Evolutionary conservation across 2,329 filamentous ascomycete species (phyloP).

Genomic region (Lithohypha guttulata): DNA sequence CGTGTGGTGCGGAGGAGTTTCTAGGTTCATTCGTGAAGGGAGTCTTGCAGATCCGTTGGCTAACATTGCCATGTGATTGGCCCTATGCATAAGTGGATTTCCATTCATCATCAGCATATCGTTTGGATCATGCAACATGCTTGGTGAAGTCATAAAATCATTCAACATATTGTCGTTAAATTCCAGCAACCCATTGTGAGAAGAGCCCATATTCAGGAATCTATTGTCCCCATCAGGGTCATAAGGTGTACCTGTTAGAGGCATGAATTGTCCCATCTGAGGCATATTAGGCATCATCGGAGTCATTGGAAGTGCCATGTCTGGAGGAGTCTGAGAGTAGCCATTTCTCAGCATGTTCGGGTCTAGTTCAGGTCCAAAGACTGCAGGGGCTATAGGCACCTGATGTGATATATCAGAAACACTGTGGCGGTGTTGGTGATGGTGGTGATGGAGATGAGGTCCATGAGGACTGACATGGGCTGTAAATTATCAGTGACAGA

Average conservation of each 20-base stretch:
- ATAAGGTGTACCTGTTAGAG: conserved; percentile 17
- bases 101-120: conserved; percentile 17
- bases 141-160: conserved; percentile 21
- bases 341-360: conserved; percentile 16
- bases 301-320: conserved; percentile 19
- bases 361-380: conserved; percentile 15
- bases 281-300: conserved; percentile 22
- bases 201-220: conserved; percentile 19
- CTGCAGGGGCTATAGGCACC: conserved; percentile 17
- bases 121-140: conserved; percentile 17
- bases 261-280: conserved; percentile 20
- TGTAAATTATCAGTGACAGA: no score
- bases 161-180: conserved; percentile 19
- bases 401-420: conserved; percentile 18
- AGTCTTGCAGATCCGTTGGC: conserved; percentile 14
- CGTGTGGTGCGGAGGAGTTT: conserved; percentile 14
- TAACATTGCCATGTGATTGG: conserved; percentile 15
- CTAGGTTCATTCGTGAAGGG: conserved; percentile 14
- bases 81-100: conserved; percentile 16
- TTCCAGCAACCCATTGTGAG: conserved; percentile 17
- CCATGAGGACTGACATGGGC: conserved; percentile 3
- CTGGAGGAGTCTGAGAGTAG: conserved; percentile 20
- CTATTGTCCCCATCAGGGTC: conserved; percentile 20
- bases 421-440: conserved; percentile 15
- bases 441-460: no score